Base-by-base conservation (phyloP, 306 rosid species). In the Rosa chinensis region DNA sequence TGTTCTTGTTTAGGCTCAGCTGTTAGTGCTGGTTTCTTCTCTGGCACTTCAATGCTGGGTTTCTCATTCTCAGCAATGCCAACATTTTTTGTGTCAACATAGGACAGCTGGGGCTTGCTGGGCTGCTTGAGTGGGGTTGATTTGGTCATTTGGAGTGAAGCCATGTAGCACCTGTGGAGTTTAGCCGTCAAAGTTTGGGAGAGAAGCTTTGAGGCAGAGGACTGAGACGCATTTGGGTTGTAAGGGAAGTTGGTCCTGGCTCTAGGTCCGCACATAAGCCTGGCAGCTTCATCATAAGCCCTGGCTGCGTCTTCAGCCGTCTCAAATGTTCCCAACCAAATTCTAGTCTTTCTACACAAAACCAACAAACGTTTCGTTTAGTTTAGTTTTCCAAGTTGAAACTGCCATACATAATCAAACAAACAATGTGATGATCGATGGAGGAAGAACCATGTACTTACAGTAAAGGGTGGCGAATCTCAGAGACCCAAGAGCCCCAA, bases 401-500 rank as follows among this genome's bases (percentile, higher is more conserved):
- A 76, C 37, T 10, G 25, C 10, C 44, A 14, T 35, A 8, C 10
- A 37, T 37, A 18, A 39, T 66, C 72, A 39, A 67, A 64, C 39
- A 61, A 11, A 61, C 67, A 61, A 32, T 64, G 70, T 40, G 42
- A 12, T 10, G 66, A 59, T 14, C 18, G 4, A 11, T 16, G 76
- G 55, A 59, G 10, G 47, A 8, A 40, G 32, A 52, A 66, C 14
- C 74, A 42, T 76, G 20, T 17, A 74, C 97, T 86, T 89, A 95
- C 99, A 95, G 79, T 35, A 95, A 84, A 25, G 99, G 99, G 73
- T 95, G 99, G 49, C 99, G 94, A 80, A 95, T 95, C 84, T 95
- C 99, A 0, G 99, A 95, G 75, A 95, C 99, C 99, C 99, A 95
- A 64, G 99, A 95, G 70, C 99, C 99, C 99, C 99, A 95, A 40